Conservation (phyloP, 257 asterid genomes). For the Capsicum baccatum region DNA sequence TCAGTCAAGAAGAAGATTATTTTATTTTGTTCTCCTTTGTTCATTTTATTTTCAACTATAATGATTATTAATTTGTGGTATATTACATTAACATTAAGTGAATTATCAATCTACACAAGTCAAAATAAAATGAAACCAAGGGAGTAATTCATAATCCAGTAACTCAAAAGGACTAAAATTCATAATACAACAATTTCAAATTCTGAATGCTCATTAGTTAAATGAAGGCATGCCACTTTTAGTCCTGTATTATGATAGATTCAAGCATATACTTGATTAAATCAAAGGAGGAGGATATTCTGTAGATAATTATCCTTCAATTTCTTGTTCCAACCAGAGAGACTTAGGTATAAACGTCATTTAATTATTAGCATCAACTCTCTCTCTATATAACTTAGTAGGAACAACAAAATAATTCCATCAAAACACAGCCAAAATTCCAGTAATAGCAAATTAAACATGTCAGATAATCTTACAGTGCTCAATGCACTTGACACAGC, state of each 20-base stretch:
- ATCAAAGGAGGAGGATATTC: constrained; percentile 16
- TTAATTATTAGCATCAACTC: neutral
- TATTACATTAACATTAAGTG: too few species aligned
- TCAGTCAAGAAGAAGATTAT: too few species aligned
- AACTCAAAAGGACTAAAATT: too few species aligned
- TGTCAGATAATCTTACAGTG: constrained; percentile 57
- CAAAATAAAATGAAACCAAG: neutral
- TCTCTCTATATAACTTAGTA: neutral
- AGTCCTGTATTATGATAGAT: neutral
- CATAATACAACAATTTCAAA: too few species aligned
- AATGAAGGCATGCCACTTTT: neutral
- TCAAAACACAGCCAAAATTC: neutral
- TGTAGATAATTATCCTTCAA: neutral
- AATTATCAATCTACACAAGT: too few species aligned
- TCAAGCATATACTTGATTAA: constrained; percentile 19
- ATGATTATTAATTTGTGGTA: too few species aligned
- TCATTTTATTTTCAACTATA: too few species aligned
- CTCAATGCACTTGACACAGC: constrained; percentile 68
- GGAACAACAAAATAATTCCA: neutral
- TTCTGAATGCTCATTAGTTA: neutral
- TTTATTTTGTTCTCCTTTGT: too few species aligned
- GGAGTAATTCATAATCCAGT: neutral
- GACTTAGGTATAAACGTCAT: neutral
- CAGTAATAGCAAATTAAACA: constrained; percentile 25
- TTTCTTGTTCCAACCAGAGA: constrained; percentile 16